Evolutionary conservation across 345 rosid species (phyloP).

Genomic region (Rhodamnia argentea): DNA sequence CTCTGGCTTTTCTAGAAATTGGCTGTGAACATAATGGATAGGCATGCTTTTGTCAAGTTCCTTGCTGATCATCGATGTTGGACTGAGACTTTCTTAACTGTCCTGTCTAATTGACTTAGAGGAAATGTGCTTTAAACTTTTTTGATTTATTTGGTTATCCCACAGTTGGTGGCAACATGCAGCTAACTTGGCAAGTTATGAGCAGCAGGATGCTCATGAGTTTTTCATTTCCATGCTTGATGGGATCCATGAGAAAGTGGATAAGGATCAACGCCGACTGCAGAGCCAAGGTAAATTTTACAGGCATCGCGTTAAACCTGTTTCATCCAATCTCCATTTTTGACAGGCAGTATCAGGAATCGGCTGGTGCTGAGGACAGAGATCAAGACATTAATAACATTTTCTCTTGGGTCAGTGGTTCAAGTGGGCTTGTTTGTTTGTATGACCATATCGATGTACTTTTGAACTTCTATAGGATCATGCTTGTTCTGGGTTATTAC

Average conservation of each 20-base stretch:
- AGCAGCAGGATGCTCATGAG: conserved; percentile 98
- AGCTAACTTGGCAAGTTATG: conserved; percentile 68
- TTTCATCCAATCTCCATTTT: neutral
- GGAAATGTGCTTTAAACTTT: neutral
- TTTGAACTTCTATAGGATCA: neutral
- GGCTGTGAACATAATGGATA: neutral
- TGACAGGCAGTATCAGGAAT: neutral
- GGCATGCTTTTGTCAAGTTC: neutral
- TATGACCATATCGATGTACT: neutral
- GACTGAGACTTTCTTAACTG: neutral
- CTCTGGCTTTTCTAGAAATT: neutral
- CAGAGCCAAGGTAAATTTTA: neutral
- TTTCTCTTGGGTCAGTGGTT: neutral
- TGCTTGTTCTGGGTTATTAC: neutral
- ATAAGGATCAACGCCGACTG: conserved; percentile 22
- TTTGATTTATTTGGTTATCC: conserved; percentile 9
- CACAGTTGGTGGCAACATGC: conserved; percentile 98
- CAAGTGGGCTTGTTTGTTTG: neutral
- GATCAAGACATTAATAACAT: neutral
- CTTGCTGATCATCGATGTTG: neutral
- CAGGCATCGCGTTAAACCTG: neutral
- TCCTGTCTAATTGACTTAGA: neutral
- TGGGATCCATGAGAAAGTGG: conserved; percentile 79
- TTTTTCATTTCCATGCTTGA: conserved; percentile 85
- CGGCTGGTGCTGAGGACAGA: neutral